phyloP scores from a whole-genome alignment of 495 filamentous ascomycete genomes.

The Neurospora pannonica region DNA sequence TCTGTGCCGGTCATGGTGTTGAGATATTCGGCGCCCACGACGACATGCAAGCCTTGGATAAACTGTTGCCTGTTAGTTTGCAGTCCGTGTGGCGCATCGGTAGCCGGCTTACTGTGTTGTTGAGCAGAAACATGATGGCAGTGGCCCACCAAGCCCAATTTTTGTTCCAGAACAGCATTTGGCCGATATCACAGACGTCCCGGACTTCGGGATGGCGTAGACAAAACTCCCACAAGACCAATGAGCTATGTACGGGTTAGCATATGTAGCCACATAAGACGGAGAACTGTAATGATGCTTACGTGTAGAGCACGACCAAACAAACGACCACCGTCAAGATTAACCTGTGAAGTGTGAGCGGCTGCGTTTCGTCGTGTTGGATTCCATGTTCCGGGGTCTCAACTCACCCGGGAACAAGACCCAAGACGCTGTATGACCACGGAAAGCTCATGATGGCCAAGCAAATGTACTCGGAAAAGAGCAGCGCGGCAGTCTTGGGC shows the following conservation, averaged over 20 bases:
- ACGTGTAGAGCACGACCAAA: conserved; percentile 67
- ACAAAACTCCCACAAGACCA: conserved; percentile 79
- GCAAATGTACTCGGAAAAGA: conserved; percentile 90
- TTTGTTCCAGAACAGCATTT: conserved; percentile 75
- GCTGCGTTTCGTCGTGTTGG: neutral
- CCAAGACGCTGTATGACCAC: conserved; percentile 78
- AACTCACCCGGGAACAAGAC: conserved; percentile 66
- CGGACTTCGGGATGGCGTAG: conserved; percentile 76
- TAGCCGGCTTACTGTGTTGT: conserved; percentile 82
- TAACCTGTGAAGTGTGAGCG: conserved; percentile 29
- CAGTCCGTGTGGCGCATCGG: neutral
- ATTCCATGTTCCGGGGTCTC: neutral
- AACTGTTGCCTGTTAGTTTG: conserved; percentile 10
- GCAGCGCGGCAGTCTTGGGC: conserved; percentile 63
- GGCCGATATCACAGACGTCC: conserved; percentile 85
- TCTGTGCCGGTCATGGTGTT: conserved; percentile 60
- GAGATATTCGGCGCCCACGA: conserved; percentile 71
- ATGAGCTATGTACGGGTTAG: conserved; percentile 32
- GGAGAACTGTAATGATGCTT: neutral
- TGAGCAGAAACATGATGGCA: conserved; percentile 79
- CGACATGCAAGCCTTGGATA: conserved; percentile 55
- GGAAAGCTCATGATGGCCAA: conserved; percentile 92
- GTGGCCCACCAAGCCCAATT: conserved; percentile 75
- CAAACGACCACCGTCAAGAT: conserved; percentile 74
- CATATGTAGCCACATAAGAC: conserved; percentile 1